Percentiles rank a stretch among this genome's conserved stretches.
Evolutionary conservation across 306 rosid species (phyloP).

Genomic region (Sphenostylis stenocarpa): DNA sequence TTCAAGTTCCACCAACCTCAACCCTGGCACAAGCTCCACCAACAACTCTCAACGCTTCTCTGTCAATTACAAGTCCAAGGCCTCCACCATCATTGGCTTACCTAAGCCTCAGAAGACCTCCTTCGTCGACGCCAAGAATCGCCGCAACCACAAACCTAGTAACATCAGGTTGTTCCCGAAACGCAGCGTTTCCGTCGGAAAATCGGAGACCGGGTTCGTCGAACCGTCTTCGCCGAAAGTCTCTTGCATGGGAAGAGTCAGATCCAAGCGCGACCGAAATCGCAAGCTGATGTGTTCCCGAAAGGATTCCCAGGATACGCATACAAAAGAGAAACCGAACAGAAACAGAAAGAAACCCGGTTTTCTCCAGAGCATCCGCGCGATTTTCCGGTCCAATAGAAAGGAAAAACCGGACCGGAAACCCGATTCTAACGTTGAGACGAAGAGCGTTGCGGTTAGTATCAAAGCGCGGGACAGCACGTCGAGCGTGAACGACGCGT

Average conservation of each 20-base stretch:
- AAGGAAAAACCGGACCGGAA: conserved; percentile 30
- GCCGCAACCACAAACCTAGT: conserved; percentile 51
- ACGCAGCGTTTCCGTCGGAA: conserved; percentile 57
- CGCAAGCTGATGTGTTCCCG: conserved; percentile 47
- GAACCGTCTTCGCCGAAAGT: conserved; percentile 98
- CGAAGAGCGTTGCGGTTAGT: background rate
- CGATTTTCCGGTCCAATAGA: conserved; percentile 56
- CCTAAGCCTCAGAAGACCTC: conserved; percentile 86
- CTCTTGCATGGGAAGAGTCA: conserved; percentile 89
- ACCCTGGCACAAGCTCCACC: conserved; percentile 42
- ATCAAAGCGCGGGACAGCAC: conserved; percentile 33
- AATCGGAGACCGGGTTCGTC: conserved; percentile 53
- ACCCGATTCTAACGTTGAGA: background rate
- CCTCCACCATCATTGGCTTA: conserved; percentile 73
- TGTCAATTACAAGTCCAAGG: conserved; percentile 63
- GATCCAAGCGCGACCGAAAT: conserved; percentile 79
- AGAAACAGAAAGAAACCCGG: conserved; percentile 44
- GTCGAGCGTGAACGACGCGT: conserved; percentile 38
- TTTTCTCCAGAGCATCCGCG: conserved; percentile 53
- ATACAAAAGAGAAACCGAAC: conserved; percentile 33
- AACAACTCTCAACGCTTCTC: conserved; percentile 70
- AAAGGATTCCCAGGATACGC: conserved; percentile 3
- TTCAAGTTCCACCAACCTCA: conserved; percentile 41
- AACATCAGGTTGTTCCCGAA: conserved; percentile 64
- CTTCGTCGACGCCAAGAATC: conserved; percentile 64